A percentile compares a stretch with the other conserved stretches of the same genome.
Evolutionary conservation across 2,329 filamentous ascomycete species (phyloP).

Genomic region (Colletotrichum lini): DNA sequence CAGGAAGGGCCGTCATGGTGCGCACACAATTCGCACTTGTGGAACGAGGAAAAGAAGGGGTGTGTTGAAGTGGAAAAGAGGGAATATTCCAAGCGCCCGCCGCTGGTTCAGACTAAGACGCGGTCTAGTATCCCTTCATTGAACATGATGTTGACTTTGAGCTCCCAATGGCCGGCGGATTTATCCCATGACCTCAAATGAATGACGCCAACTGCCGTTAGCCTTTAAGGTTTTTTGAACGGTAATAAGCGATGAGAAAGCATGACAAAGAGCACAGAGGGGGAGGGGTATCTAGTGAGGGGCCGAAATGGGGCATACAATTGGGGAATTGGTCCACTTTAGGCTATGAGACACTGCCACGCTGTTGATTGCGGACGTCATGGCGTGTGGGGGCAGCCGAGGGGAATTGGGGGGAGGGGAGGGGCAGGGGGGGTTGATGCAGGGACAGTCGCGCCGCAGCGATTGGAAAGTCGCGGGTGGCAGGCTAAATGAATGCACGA

Average conservation of each 20-base stretch:
- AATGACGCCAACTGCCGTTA: conserved; percentile 22
- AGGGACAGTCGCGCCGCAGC: not conserved
- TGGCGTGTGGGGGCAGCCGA: conserved; percentile 19
- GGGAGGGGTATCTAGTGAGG: not conserved
- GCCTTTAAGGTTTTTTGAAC: conserved; percentile 13
- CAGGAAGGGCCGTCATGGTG: conserved; percentile 25
- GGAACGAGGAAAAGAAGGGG: not conserved
- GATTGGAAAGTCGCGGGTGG: conserved; percentile 25
- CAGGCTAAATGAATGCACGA: not conserved
- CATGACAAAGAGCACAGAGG: conserved; percentile 35
- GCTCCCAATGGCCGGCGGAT: not conserved
- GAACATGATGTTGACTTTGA: not conserved
- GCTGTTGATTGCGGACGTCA: conserved; percentile 15
- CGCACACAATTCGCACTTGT: not conserved
- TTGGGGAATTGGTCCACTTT: conserved; percentile 1
- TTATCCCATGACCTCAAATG: not conserved
- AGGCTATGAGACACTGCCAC: not conserved
- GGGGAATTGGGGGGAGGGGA: too few relatives aligned
- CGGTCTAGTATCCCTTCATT: not conserved
- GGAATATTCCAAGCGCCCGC: not conserved
- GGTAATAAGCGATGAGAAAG: conserved; percentile 41
- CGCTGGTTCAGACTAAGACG: not conserved
- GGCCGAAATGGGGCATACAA: conserved; percentile 20
- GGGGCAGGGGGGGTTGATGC: not conserved
- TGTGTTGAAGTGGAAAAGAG: not conserved